Conservation (phyloP, 2,329 filamentous ascomycete species). For the Mycosphaerelloides madeirae region DNA sequence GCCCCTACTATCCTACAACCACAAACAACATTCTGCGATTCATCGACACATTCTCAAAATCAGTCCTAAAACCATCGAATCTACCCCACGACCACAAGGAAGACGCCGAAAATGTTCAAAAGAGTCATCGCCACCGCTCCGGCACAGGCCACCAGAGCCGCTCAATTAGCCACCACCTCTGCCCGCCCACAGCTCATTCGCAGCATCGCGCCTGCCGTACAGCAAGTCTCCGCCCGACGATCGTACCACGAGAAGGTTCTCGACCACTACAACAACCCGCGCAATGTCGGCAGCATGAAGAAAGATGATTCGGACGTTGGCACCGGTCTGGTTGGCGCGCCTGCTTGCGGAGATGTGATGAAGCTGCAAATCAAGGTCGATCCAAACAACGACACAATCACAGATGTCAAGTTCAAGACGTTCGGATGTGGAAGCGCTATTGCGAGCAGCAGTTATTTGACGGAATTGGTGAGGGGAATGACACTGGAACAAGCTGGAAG, state of each 20-base stretch:
- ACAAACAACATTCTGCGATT: no score
- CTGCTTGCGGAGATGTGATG: conserved; percentile 89
- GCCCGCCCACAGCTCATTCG: conserved; percentile 39
- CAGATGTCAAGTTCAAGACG: conserved; percentile 96
- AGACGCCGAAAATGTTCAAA: conserved; percentile 49
- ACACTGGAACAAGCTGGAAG: conserved; percentile 86
- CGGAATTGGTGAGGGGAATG: conserved; percentile 93
- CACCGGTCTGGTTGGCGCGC: conserved; percentile 86
- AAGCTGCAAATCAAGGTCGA: conserved; percentile 92
- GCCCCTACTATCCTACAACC: not conserved
- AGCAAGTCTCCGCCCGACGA: conserved; percentile 38
- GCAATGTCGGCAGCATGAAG: conserved; percentile 73
- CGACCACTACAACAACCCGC: conserved; percentile 76
- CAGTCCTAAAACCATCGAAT: not conserved
- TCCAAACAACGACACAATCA: conserved; percentile 79
- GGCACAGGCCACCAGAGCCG: conserved; percentile 48
- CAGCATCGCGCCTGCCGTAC: conserved; percentile 40
- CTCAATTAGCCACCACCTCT: conserved; percentile 47
- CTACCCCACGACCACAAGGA: not conserved
- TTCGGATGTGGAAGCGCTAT: conserved; percentile 95
- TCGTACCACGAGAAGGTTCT: conserved; percentile 66
- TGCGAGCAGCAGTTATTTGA: conserved; percentile 89
- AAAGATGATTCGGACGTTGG: conserved; percentile 80
- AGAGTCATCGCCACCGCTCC: conserved; percentile 52
- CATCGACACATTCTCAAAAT: not conserved